Conservation (phyloP, 306 rosid genomes). For the Cicer chorassanicum region DNA sequence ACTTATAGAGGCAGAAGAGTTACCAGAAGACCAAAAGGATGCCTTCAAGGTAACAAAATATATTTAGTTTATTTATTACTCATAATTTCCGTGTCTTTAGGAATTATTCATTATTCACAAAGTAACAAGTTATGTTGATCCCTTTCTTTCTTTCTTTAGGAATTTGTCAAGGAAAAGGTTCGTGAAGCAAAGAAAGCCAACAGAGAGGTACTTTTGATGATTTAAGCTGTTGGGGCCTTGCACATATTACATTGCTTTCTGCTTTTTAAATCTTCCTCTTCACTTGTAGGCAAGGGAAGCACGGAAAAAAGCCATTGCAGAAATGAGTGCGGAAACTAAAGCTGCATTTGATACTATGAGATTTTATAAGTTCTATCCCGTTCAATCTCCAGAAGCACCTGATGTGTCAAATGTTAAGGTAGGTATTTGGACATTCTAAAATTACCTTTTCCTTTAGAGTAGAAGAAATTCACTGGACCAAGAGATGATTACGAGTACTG, state of each 20-base stretch:
- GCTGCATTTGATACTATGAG: slow-evolving; percentile 73
- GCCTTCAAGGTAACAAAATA: slow-evolving; percentile 66
- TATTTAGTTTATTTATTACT: neutral
- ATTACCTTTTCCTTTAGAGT: neutral
- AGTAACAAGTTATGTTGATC: slow-evolving; percentile 1
- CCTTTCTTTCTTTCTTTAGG: slow-evolving; percentile 51
- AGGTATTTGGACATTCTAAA: slow-evolving; percentile 23
- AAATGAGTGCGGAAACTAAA: slow-evolving; percentile 77
- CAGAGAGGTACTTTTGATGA: slow-evolving; percentile 57
- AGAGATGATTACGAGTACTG: neutral
- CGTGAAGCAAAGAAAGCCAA: slow-evolving; percentile 80
- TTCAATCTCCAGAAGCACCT: slow-evolving; percentile 70
- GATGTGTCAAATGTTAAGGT: slow-evolving; percentile 82
- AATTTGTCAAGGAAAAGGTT: slow-evolving; percentile 79
- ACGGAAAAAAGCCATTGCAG: slow-evolving; percentile 69
- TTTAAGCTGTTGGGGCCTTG: slow-evolving; percentile 17
- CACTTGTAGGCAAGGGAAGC: slow-evolving; percentile 78
- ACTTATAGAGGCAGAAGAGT: slow-evolving; percentile 70
- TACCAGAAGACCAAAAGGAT: slow-evolving; percentile 69
- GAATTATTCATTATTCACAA: too few relatives aligned
- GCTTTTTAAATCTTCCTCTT: slow-evolving; percentile 11
- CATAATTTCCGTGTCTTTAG: neutral
- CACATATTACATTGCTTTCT: slow-evolving; percentile 9
- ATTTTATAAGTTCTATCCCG: slow-evolving; percentile 89
- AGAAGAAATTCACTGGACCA: neutral